Conservation (phyloP, 441 rosid species). For the Erysimum cheiri region DNA sequence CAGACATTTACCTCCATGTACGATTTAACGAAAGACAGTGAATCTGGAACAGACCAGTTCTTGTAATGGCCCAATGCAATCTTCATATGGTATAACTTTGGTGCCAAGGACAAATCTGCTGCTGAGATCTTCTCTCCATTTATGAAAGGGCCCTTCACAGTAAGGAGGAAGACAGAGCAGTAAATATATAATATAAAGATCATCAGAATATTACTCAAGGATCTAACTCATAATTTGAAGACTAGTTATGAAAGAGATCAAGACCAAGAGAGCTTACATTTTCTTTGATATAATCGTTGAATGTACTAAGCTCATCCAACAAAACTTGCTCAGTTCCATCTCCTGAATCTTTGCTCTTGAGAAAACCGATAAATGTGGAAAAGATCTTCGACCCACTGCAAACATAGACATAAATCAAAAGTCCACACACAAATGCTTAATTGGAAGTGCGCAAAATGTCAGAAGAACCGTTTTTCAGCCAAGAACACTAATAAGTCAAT, state of each 20-base stretch:
- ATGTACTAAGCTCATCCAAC: slow-evolving; percentile 65
- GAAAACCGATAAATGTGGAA: slow-evolving; percentile 89
- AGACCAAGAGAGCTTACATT: slow-evolving; percentile 56
- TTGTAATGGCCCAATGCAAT: slow-evolving; percentile 75
- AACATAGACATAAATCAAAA: slow-evolving; percentile 30
- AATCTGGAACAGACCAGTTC: slow-evolving; percentile 73
- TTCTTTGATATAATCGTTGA: slow-evolving; percentile 72
- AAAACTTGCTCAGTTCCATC: slow-evolving; percentile 88
- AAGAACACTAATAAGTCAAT: not conserved
- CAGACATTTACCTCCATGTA: slow-evolving; percentile 62
- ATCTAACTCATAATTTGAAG: not conserved
- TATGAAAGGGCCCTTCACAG: slow-evolving; percentile 67
- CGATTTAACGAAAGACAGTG: slow-evolving; percentile 57
- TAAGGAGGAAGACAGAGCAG: slow-evolving; percentile 18
- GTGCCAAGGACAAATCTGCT: slow-evolving; percentile 69
- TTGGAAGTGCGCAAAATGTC: not conserved
- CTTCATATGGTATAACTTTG: slow-evolving; percentile 69
- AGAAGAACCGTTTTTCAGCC: not conserved
- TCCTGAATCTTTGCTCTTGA: slow-evolving; percentile 81
- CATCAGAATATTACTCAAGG: not conserved
- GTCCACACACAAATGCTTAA: slow-evolving; percentile 8
- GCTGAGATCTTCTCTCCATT: slow-evolving; percentile 69
- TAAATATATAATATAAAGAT: not conserved
- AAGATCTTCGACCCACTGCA: slow-evolving; percentile 86
- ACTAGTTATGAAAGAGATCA: slow-evolving; percentile 21